Base-by-base conservation (phyloP, 2,329 filamentous ascomycete genomes). In the Cladosporium sp. region DNA sequence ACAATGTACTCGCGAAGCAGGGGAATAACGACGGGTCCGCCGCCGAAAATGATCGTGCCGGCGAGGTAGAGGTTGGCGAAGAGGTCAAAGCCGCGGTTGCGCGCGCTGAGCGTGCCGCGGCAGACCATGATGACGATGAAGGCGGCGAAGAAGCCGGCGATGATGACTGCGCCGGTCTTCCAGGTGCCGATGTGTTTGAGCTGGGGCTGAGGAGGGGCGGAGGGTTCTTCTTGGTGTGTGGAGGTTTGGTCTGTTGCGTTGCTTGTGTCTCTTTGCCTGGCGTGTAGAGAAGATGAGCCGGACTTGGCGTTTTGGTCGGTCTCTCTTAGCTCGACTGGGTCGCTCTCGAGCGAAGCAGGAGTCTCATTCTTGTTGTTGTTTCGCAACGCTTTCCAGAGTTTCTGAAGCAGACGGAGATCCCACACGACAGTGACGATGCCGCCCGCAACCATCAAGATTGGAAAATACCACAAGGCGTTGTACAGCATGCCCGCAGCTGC, bases 391-490 rank as follows among this genome's bases (percentile, higher is more conserved):
- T 52, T 52, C 49, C 49, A 52, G 3, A 4, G 18, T 28, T 28
- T 40, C 9, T 52, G 49, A 9, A 31, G 19, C 7, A 52, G 42
- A 32, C 14, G 42, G 9, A 60, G 41, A 66, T 88, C 85, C 72
- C 80, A 82, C 0, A 79, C 49, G 0, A 82, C 65, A 0, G 81
- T 79, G 0, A 68, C 66, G 1, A 75, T 9, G 0, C 84, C 85
- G 0, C 77, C 79, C 1, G 73, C 57, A 0, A 78, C 59, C 68
- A 89, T 83, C 4, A 89, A 63, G 0, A 81, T 61, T 0, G 86
- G 86, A 43, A 88, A 89, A 58, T 86, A 90, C 86, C 86, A 90
- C 0, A 89, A 68, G 0, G 84, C 80, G 46, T 82, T 87, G 59
- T 89, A 89, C 45, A 86, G 73, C 58, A 89, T 69, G 0, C 85